These are phyloP conservation scores for Candida fluviatilis DNA, from an alignment of 805 yeast genomes.

Conservation along the genomic window DNA sequence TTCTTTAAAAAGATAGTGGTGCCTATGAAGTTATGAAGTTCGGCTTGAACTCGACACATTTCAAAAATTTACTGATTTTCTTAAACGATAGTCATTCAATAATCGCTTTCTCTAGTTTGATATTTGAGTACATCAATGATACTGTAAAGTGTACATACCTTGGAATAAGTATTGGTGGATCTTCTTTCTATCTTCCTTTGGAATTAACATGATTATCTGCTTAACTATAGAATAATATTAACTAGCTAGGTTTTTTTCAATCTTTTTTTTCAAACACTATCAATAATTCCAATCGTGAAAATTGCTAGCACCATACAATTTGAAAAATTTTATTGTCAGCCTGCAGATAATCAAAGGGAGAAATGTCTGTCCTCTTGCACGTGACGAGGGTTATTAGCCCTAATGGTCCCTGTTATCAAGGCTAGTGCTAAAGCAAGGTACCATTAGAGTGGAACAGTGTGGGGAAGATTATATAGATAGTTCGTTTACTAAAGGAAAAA, in stretches of 20 bases:
- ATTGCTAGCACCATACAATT: neutral
- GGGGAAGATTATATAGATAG: too few relatives aligned
- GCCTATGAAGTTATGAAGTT: too few relatives aligned
- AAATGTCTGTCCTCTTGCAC: neutral
- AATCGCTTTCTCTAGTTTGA: neutral
- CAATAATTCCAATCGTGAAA: neutral
- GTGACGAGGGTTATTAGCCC: neutral
- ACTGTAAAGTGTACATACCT: slow-evolving; percentile 55
- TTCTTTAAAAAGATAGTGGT: too few relatives aligned
- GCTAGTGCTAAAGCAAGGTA: too few relatives aligned
- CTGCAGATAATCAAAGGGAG: neutral
- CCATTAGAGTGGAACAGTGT: too few relatives aligned
- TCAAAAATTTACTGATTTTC: too few relatives aligned
- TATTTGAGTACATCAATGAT: neutral
- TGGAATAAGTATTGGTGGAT: slow-evolving; percentile 98
- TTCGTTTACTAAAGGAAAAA: too few relatives aligned
- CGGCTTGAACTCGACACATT: too few relatives aligned
- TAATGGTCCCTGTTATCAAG: too few relatives aligned
- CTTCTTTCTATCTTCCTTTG: slow-evolving; percentile 99
- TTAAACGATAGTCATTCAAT: too few relatives aligned
- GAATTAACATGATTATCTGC: slow-evolving; percentile 78
- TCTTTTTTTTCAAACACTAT: neutral
- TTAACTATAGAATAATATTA: slow-evolving; percentile 5
- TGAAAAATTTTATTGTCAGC: neutral
- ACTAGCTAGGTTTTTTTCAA: neutral